Evolutionary conservation across 345 rosid species (phyloP), one percentile per base, ranked within the genome.

Genomic region (Hirschfeldia incana): DNA sequence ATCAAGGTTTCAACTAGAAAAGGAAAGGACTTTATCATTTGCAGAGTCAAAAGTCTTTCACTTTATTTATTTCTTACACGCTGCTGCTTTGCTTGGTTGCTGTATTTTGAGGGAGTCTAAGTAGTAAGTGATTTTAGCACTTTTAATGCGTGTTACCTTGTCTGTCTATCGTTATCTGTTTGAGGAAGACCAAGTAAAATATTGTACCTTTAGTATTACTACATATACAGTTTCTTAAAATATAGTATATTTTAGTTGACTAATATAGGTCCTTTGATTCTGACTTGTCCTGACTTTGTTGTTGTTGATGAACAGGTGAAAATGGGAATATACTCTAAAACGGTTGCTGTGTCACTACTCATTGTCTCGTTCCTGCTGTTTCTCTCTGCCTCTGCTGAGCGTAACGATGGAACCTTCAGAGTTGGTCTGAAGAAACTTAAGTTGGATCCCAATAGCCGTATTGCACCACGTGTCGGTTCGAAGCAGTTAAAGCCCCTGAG

Each of bases 401-500:
- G 87, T 4, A 70, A 72, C 65, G 91, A 89, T 57, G 94, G 89
- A 26, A 76, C 90, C 69, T 57, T 90, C 28, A 87, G 93, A 86
- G 81, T 95, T 70, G 87, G 89, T 5, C 77, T 93, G 36, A 93
- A 93, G 75, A 95, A 93, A 81, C 59, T 88, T 73, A 89, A 88
- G 80, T 67, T 85, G 65, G 97, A 95, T 66, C 76, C 74, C 32
- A 86, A 87, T 74, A 87, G 86, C 72, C 82, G 86, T 33, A 59
- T 91, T 60, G 94, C 98, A 69, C 85, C 88, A 15, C 88, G 78
- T 59, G 69, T 83, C 67, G 92, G 85, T 74, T 85, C 89, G 21
- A 77, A 83, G 83, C 84, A 87, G 51, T 83, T 81, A 55, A 86
- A 85, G 62, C 60, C 78, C 1, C 76, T 85, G 65, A 78, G 85